Evolutionary conservation across 176 grass and related monocot species (phyloP).

Genomic region (Avena atlantica): DNA sequence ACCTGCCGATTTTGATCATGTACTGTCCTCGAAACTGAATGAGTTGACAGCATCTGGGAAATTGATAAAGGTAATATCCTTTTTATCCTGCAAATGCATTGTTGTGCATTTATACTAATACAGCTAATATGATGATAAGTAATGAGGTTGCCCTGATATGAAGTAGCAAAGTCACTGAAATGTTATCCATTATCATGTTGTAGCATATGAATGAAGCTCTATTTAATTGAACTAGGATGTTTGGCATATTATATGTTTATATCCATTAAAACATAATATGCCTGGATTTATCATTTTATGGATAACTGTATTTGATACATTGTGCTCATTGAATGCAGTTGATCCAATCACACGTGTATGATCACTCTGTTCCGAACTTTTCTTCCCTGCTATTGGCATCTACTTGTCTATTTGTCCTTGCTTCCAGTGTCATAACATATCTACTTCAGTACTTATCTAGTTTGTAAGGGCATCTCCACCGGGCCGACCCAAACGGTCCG

Average conservation of each 20-base stretch:
- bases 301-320: background rate
- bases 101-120: constrained; percentile 20
- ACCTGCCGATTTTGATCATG: constrained; percentile 76
- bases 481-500: no score
- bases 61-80: constrained; percentile 72
- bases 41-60: constrained; percentile 65
- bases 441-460: no score
- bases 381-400: background rate
- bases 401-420: no score
- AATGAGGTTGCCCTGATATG: background rate
- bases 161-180: constrained; percentile 10
- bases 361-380: background rate
- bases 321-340: background rate
- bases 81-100: background rate
- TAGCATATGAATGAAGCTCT: background rate
- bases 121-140: background rate
- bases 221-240: background rate
- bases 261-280: constrained; percentile 7
- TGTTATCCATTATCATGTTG: background rate
- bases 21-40: constrained; percentile 78
- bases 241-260: background rate
- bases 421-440: no score
- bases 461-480: no score
- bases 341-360: background rate
- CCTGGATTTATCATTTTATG: background rate